Percentiles rank a stretch among this genome's conserved stretches.
Evolutionary conservation across 1,284 basidiomycete species (phyloP).

Genomic region (Stygiomarasmius scandens): DNA sequence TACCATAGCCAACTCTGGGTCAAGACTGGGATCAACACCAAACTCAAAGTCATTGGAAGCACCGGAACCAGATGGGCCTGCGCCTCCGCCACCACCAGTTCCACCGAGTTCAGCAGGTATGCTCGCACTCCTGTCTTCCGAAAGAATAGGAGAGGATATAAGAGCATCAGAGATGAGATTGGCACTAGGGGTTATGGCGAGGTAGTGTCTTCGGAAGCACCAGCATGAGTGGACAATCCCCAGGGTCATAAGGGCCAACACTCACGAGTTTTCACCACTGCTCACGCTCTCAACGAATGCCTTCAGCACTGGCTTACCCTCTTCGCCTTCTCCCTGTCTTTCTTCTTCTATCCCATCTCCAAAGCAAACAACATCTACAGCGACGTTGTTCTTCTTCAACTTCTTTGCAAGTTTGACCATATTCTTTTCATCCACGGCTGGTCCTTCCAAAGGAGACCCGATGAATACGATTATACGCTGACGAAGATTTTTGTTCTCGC

Average conservation of each 20-base stretch:
- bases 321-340: conserved; percentile 39
- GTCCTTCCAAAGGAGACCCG: conserved; percentile 80
- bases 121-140: conserved; percentile 70
- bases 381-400: conserved; percentile 99
- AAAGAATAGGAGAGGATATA: conserved; percentile 81
- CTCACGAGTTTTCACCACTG: conserved; percentile 83
- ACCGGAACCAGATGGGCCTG: conserved; percentile 40
- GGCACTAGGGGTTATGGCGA: conserved; percentile 79
- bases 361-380: conserved; percentile 89
- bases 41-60: conserved; percentile 75
- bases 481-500: conserved; percentile 97
- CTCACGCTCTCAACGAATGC: conserved; percentile 80
- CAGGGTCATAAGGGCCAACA: conserved; percentile 16
- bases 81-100: conserved; percentile 46
- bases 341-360: conserved; percentile 74
- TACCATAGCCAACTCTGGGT: conserved; percentile 98
- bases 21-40: conserved; percentile 92
- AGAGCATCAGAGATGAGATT: conserved; percentile 86
- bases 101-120: conserved; percentile 69
- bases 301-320: conserved; percentile 64
- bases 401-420: conserved; percentile 93
- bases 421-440: conserved; percentile 69
- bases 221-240: conserved; percentile 8
- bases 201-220: conserved; percentile 65
- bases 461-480: conserved; percentile 95